Evolutionary conservation across 169 alveolate species (phyloP).

Genomic region (Plasmodium vinckei): DNA sequence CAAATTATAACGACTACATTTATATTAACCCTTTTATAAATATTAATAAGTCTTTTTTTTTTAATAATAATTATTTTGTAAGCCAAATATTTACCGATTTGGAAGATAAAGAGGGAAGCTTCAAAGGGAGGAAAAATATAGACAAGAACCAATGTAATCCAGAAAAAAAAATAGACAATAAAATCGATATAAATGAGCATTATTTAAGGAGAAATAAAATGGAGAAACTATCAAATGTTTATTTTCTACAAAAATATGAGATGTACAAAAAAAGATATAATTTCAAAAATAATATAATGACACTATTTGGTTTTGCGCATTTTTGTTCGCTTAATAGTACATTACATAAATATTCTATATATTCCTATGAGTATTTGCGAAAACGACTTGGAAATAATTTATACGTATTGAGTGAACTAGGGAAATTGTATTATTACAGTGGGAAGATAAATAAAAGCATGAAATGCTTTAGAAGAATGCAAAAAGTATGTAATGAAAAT

Average conservation of each 20-base stretch:
- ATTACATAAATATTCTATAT: conserved; percentile 29
- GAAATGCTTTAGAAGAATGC: conserved; percentile 30
- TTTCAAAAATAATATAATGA: conserved; percentile 39
- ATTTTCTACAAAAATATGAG: conserved; percentile 12
- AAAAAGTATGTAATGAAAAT: conserved; percentile 13
- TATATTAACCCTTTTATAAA: conserved; percentile 34
- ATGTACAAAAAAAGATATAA: conserved; percentile 21
- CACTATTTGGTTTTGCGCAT: conserved; percentile 67
- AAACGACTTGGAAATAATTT: conserved; percentile 13
- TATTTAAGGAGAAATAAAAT: background rate
- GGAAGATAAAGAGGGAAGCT: background rate
- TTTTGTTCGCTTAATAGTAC: conserved; percentile 39
- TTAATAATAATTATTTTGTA: conserved; percentile 34
- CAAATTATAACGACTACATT: conserved; percentile 19
- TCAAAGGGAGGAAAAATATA: background rate
- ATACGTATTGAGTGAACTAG: conserved; percentile 55
- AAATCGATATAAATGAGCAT: background rate
- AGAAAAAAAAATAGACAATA: too few relatives aligned
- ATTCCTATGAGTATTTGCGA: conserved; percentile 18
- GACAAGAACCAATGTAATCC: background rate
- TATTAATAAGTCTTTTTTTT: conserved; percentile 35
- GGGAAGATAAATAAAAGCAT: conserved; percentile 29
- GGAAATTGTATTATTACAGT: conserved; percentile 38
- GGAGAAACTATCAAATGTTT: background rate
- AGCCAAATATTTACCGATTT: conserved; percentile 18